Base-by-base conservation (phyloP, 1,139 yeast species). In the Sugiyamaella castrensis region DNA sequence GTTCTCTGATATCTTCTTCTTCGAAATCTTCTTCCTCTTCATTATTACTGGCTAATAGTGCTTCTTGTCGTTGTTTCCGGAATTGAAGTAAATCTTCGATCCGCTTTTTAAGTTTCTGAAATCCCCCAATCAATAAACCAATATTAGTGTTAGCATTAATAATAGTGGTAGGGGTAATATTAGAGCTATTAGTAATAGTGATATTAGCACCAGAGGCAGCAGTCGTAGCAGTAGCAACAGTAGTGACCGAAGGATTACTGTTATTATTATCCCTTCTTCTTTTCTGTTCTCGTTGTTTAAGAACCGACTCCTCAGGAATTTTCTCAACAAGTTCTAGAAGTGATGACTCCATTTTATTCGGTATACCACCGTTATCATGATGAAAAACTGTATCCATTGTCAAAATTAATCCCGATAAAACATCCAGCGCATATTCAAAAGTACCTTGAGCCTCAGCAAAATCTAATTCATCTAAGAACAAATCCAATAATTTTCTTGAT, bases 401-500 rank as follows among this genome's bases (percentile, higher is more conserved):
- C 10, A 52, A 37, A 1, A 55, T 43, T 29, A 57, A 27, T 1
- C 56, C 48, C 8, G 62, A 49, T 2, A 58, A 48, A 15, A 57
- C 59, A 24, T 61, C 65, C 46, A 61, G 40, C 1, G 60, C 51
- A 43, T 54, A 47, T 12, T 50, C 53, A 32, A 57, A 54, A 8
- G 58, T 53, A 4, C 63, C 63, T 37, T 57, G 61, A 9, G 55
- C 47, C 24, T 59, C 59, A 0, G 64, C 59, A n/a, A 53, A 48
- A 12, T 58, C 61, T 8, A 64, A 53, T 43, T 59, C 63, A 29
- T 59, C 64, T 10, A 64, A 50, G 28, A 64, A 38, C 24, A 56
- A 48, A 27, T 52, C 47, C 12, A 63, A 44, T 3, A 62, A 62
- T 8, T 49, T 48, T 87, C 72, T 78, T 73, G 80, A 86, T 81